phyloP scores from a whole-genome alignment of 768 basidiomycete genomes.

The Boletus edulis region DNA sequence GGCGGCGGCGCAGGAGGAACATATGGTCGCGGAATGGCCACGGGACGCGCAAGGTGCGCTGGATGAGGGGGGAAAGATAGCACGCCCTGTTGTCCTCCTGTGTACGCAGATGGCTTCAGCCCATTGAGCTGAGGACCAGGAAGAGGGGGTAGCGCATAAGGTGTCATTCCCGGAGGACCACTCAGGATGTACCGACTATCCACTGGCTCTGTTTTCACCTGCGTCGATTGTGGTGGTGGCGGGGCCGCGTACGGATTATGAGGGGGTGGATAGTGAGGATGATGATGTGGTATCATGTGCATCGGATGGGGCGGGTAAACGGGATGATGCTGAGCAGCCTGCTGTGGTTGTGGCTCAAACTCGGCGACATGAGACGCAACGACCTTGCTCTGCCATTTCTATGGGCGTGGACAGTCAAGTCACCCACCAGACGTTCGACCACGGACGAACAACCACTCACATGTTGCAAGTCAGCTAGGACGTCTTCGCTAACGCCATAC shows the following conservation, averaged over 20 bases:
- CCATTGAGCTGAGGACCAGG: constrained; percentile 65
- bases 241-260: constrained; percentile 51
- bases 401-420: constrained; percentile 10
- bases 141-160: constrained; percentile 58
- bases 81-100: constrained; percentile 58
- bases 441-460: constrained; percentile 49
- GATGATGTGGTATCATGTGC: constrained; percentile 54
- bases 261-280: constrained; percentile 52
- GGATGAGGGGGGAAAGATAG: constrained; percentile 48
- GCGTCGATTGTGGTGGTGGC: constrained; percentile 35
- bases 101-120: constrained; percentile 47
- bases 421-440: constrained; percentile 3
- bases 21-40: constrained; percentile 23
- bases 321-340: constrained; percentile 46
- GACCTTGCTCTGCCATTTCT: constrained; percentile 98
- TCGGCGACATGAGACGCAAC: constrained; percentile 94
- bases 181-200: constrained; percentile 67
- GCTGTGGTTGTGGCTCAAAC: constrained; percentile 64
- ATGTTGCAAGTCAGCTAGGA: constrained; percentile 83
- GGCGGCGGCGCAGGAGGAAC: constrained; percentile 16
- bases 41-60: constrained; percentile 26
- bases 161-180: constrained; percentile 37
- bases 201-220: constrained; percentile 73
- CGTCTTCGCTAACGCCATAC: constrained; percentile 89
- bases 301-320: constrained; percentile 61